These are phyloP conservation scores for Fusarium papillatum DNA, from an alignment of 2,329 filamentous ascomycete species.

Conservation along the genomic window DNA sequence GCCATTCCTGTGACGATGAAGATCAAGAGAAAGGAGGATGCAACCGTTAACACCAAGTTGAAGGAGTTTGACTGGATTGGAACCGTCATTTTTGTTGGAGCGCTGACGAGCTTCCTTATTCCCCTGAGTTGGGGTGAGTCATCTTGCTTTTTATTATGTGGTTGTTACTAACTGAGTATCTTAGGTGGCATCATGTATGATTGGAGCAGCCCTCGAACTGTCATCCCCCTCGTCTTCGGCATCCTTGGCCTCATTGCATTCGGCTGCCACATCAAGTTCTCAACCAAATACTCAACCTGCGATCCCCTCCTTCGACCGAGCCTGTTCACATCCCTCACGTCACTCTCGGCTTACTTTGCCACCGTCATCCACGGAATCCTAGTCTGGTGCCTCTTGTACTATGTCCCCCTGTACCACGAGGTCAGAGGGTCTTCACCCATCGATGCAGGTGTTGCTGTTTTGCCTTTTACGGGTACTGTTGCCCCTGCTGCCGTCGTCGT, in stretches of 20 bases:
- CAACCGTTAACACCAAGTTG: slow-evolving; percentile 24
- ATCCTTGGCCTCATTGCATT: slow-evolving; percentile 51
- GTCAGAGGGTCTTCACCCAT: slow-evolving; percentile 38
- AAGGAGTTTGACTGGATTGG: slow-evolving; percentile 73
- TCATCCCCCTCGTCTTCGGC: slow-evolving; percentile 73
- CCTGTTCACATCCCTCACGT: slow-evolving; percentile 39
- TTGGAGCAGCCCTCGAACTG: slow-evolving; percentile 73
- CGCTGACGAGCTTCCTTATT: slow-evolving; percentile 59
- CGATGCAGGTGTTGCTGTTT: slow-evolving; percentile 60
- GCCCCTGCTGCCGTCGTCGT: slow-evolving; percentile 70
- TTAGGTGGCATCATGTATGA: slow-evolving; percentile 73
- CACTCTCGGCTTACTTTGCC: slow-evolving; percentile 38
- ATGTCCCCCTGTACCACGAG: slow-evolving; percentile 39
- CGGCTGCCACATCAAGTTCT: slow-evolving; percentile 36
- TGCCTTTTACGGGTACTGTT: slow-evolving; percentile 73
- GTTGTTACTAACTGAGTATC: slow-evolving; percentile 7
- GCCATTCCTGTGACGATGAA: slow-evolving; percentile 35
- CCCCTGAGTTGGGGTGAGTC: slow-evolving; percentile 40
- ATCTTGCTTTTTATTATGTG: too few relatives aligned
- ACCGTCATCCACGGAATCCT: slow-evolving; percentile 40
- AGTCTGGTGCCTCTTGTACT: slow-evolving; percentile 40
- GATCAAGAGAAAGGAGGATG: slow-evolving; percentile 30
- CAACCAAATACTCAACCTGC: slow-evolving; percentile 33
- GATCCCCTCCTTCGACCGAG: slow-evolving; percentile 40
- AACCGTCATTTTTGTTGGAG: slow-evolving; percentile 70